phyloP scores from a whole-genome alignment of 441 rosid genomes.

The Corymbia citriodora region DNA sequence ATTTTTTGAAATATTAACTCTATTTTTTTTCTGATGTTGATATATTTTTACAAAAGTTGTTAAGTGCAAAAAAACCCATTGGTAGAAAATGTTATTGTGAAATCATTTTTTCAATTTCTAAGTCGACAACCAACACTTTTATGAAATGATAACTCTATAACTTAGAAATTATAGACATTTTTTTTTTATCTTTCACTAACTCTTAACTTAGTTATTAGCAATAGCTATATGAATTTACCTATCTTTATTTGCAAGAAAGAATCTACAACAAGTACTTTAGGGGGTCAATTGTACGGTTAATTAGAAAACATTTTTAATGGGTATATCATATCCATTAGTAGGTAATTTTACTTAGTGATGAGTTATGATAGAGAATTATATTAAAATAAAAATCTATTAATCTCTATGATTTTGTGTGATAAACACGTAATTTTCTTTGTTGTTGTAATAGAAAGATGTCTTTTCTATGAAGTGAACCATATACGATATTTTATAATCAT shows the following conservation, averaged over 20 bases:
- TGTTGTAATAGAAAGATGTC: not conserved
- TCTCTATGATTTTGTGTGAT: not conserved
- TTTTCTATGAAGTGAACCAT: not conserved
- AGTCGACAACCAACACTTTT: fast-evolving
- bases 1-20: no score
- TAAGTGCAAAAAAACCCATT: not conserved
- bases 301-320: not conserved
- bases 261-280: not conserved
- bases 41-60: not conserved
- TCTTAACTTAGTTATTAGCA: not conserved
- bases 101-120: not conserved
- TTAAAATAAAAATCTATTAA: not conserved
- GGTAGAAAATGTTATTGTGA: not conserved
- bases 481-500: not conserved
- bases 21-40: not conserved
- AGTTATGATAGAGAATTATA: not conserved
- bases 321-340: not conserved
- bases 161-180: no score
- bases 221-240: not conserved
- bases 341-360: not conserved
- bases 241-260: not conserved
- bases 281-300: not conserved
- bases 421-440: not conserved
- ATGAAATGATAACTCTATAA: not conserved
- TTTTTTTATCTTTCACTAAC: not conserved